These are phyloP conservation scores for Cyathus striatus DNA, from an alignment of 768 basidiomycete species.

Conservation along the genomic window DNA sequence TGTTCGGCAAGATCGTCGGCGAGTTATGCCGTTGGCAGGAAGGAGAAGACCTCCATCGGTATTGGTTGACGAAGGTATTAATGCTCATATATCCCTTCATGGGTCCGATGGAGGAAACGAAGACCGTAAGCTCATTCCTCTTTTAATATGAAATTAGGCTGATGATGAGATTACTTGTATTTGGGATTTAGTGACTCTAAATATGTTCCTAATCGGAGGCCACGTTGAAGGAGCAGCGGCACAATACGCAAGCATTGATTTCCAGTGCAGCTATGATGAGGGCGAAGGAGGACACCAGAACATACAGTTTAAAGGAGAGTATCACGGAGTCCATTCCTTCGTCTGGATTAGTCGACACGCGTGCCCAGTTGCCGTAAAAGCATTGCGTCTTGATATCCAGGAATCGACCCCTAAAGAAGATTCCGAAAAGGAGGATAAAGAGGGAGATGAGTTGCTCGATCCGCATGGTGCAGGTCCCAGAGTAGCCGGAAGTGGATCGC, in stretches of 20 bases:
- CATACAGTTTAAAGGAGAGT: conserved; percentile 11
- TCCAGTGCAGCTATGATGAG: background rate
- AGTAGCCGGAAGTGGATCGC: conserved; percentile 17
- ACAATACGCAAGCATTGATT: conserved; percentile 1
- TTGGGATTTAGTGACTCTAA: background rate
- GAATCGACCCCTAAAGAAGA: conserved; percentile 6
- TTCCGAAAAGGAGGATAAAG: conserved; percentile 7
- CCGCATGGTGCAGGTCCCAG: conserved; percentile 9
- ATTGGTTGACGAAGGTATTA: conserved; percentile 3
- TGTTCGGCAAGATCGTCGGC: no score
- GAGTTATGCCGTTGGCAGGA: conserved; percentile 7
- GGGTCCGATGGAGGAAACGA: background rate
- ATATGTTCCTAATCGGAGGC: conserved; percentile 3
- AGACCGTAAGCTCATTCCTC: background rate
- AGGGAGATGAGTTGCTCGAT: conserved; percentile 16
- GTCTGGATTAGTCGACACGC: conserved; percentile 20
- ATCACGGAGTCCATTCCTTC: conserved; percentile 14
- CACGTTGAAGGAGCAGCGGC: background rate
- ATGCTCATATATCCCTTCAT: conserved; percentile 4
- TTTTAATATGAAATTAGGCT: background rate
- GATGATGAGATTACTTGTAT: no score
- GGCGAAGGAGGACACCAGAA: conserved; percentile 4
- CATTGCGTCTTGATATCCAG: background rate
- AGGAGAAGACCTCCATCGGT: conserved; percentile 1
- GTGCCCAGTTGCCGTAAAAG: conserved; percentile 12